Evolutionary conservation across 106 monocot species (phyloP).

Genomic region (Allium sativum): DNA sequence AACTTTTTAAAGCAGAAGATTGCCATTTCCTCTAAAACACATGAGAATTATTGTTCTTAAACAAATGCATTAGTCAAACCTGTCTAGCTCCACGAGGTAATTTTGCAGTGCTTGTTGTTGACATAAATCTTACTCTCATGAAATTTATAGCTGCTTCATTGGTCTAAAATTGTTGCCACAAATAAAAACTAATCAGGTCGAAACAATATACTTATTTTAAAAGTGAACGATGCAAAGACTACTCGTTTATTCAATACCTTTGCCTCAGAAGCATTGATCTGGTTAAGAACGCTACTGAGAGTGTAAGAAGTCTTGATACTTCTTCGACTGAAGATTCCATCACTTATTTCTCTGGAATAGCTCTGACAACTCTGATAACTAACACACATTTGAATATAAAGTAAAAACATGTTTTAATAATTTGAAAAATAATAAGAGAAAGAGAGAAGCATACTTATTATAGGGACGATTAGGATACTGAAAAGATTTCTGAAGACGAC

Average conservation of each 20-base stretch:
- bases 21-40: too few relatives aligned
- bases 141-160: background rate
- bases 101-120: conserved; percentile 1
- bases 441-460: background rate
- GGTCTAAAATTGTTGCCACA: background rate
- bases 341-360: background rate
- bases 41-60: too few relatives aligned
- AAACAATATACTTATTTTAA: too few relatives aligned
- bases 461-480: background rate
- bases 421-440: background rate
- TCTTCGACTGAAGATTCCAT: background rate
- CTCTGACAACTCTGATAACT: conserved; percentile 5
- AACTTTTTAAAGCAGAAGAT: too few relatives aligned
- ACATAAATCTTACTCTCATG: conserved; percentile 2
- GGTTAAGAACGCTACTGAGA: conserved; percentile 2
- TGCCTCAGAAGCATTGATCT: background rate
- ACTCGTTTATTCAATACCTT: too few relatives aligned
- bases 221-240: too few relatives aligned
- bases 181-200: too few relatives aligned
- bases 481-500: conserved; percentile 2
- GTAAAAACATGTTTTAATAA: background rate
- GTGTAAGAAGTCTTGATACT: background rate
- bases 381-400: background rate
- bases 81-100: conserved; percentile 6
- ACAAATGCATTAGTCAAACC: background rate